Percentiles rank a stretch among this genome's conserved stretches.
Conservation (phyloP, 306 rosid species). For the Boehmeria nivea region DNA sequence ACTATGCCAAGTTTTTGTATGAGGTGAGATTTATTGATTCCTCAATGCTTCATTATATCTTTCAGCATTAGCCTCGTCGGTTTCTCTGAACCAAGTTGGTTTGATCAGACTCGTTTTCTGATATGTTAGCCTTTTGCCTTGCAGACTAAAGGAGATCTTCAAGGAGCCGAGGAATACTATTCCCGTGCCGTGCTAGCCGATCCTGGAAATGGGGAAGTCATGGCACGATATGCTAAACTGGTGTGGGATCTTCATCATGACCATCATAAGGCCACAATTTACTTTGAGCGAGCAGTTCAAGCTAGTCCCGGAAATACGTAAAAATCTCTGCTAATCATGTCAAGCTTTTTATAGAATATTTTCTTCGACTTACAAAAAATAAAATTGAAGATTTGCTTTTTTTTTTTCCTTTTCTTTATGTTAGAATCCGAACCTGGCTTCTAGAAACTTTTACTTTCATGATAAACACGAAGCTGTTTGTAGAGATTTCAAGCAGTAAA, state of each 20-base stretch:
- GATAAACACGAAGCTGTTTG: background rate
- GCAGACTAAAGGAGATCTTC: conserved; percentile 65
- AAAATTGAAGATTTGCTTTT: too few relatives aligned
- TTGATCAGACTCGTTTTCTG: background rate
- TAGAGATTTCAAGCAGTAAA: background rate
- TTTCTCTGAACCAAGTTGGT: background rate
- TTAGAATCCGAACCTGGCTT: too few relatives aligned
- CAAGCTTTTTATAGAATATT: background rate
- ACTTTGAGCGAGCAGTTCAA: conserved; percentile 62
- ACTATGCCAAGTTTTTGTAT: conserved; percentile 61
- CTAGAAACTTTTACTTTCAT: background rate
- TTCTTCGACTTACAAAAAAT: too few relatives aligned
- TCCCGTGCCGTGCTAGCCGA: conserved; percentile 47
- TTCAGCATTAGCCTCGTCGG: background rate
- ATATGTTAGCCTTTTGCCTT: conserved; percentile 21
- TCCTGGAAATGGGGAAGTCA: conserved; percentile 59
- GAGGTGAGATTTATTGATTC: conserved; percentile 52
- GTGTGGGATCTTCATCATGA: conserved; percentile 79
- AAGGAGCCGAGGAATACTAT: conserved; percentile 62
- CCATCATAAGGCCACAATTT: conserved; percentile 32
- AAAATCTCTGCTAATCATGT: conserved; percentile 11
- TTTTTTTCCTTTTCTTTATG: too few relatives aligned
- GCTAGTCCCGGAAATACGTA: conserved; percentile 60
- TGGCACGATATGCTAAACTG: conserved; percentile 60
- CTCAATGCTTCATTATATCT: background rate